These are phyloP conservation scores for Fusarium concolor DNA, from an alignment of 2,329 filamentous ascomycete species.

Conservation along the genomic window DNA sequence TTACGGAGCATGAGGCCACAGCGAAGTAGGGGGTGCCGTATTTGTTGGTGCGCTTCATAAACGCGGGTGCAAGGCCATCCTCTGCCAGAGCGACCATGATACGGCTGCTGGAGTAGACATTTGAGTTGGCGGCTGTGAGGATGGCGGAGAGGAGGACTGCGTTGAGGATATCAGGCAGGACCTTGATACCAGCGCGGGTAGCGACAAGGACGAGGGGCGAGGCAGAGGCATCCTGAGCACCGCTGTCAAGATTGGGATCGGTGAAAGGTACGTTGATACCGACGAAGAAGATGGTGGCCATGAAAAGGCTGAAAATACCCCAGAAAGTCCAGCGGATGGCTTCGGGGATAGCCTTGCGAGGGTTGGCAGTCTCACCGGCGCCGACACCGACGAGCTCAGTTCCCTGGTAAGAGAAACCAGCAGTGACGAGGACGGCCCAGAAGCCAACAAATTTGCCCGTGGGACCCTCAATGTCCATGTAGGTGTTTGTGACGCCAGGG, in stretches of 20 bases:
- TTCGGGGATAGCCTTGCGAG: slow-evolving; percentile 75
- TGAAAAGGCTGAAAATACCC: slow-evolving; percentile 77
- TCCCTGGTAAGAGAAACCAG: slow-evolving; percentile 78
- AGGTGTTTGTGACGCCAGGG: slow-evolving; percentile 75
- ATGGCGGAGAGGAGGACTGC: slow-evolving; percentile 82
- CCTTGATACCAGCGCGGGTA: slow-evolving; percentile 70
- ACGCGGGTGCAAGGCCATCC: slow-evolving; percentile 70
- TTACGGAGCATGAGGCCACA: slow-evolving; percentile 63
- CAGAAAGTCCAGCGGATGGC: slow-evolving; percentile 82
- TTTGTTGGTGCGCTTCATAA: slow-evolving; percentile 70
- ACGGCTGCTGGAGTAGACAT: slow-evolving; percentile 78
- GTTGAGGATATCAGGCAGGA: slow-evolving; percentile 78
- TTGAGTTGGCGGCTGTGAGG: slow-evolving; percentile 81
- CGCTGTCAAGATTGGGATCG: slow-evolving; percentile 64
- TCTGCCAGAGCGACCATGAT: slow-evolving; percentile 75
- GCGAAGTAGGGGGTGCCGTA: slow-evolving; percentile 72
- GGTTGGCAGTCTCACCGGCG: slow-evolving; percentile 81
- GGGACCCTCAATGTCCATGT: slow-evolving; percentile 63
- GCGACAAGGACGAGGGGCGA: slow-evolving; percentile 74
- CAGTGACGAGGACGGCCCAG: slow-evolving; percentile 75
- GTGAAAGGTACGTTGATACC: slow-evolving; percentile 76
- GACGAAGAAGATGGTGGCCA: slow-evolving; percentile 74
- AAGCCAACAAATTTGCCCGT: slow-evolving; percentile 75
- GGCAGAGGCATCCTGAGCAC: slow-evolving; percentile 68
- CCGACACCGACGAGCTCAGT: slow-evolving; percentile 81